A percentile compares a stretch with the other conserved stretches of the same genome.
Conservation (phyloP, 78 protist species). For the Speleostelium caveatum region DNA sequence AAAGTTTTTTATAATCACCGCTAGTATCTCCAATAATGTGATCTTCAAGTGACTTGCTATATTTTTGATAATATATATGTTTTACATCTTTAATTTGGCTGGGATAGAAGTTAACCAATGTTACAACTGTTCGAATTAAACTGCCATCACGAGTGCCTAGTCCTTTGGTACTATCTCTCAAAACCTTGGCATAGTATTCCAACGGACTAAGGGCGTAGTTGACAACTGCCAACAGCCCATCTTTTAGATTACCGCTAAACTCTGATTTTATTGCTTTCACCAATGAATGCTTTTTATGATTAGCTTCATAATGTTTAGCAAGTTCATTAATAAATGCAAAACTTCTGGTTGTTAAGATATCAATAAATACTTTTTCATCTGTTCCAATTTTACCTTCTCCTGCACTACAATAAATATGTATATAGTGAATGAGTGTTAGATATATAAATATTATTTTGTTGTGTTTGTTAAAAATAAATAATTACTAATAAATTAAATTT, state of each 20-base stretch:
- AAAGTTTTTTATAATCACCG: slow-evolving; percentile 24
- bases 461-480: neutral
- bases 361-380: slow-evolving; percentile 26
- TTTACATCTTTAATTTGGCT: neutral
- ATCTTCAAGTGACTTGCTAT: neutral
- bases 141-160: neutral
- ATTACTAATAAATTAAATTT: slow-evolving; percentile 6
- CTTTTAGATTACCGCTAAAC: slow-evolving; percentile 8
- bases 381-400: slow-evolving; percentile 56
- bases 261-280: slow-evolving; percentile 17
- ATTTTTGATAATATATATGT: neutral
- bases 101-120: neutral
- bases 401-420: slow-evolving; percentile 1
- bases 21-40: slow-evolving; percentile 1
- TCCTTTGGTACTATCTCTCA: neutral
- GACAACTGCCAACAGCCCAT: neutral
- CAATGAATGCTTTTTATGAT: slow-evolving; percentile 29
- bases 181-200: slow-evolving; percentile 11
- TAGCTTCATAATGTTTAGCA: slow-evolving; percentile 14
- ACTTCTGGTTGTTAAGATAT: slow-evolving; percentile 7
- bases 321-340: slow-evolving; percentile 2
- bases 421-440: neutral
- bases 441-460: neutral
- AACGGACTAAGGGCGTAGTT: neutral
- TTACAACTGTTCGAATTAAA: neutral